Conservation (phyloP, 1,139 yeast genomes). For the Saccharomyces pastorianus region DNA sequence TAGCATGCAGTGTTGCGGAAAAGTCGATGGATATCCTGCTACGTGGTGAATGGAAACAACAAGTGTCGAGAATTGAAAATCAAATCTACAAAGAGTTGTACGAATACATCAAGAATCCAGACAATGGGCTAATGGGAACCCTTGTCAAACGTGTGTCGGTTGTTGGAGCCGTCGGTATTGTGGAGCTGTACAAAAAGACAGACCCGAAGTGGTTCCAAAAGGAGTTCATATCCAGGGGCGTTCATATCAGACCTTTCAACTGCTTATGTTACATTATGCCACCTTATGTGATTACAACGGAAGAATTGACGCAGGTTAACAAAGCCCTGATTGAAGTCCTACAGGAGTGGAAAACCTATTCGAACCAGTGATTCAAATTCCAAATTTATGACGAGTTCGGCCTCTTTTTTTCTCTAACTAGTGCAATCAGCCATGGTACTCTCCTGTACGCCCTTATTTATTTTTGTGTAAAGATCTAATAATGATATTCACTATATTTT, state of each 20-base stretch:
- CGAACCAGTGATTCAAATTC: neutral
- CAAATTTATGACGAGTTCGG: no score
- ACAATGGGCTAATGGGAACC: slow-evolving; percentile 12
- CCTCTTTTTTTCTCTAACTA: no score
- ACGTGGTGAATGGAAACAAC: slow-evolving; percentile 21
- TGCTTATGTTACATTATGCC: slow-evolving; percentile 28
- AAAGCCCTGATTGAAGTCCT: neutral
- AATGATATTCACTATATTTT: no score
- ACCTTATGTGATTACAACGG: slow-evolving; percentile 23
- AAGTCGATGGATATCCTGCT: slow-evolving; percentile 29
- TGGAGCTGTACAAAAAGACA: slow-evolving; percentile 22
- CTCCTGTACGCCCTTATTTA: no score
- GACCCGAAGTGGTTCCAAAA: slow-evolving; percentile 21
- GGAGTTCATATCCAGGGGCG: slow-evolving; percentile 19
- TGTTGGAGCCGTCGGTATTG: slow-evolving; percentile 30
- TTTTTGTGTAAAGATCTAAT: no score
- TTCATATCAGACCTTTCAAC: slow-evolving; percentile 28
- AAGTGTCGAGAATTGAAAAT: slow-evolving; percentile 21
- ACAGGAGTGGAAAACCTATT: neutral
- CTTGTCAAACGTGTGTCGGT: slow-evolving; percentile 25
- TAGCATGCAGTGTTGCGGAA: slow-evolving; percentile 32
- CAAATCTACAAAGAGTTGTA: slow-evolving; percentile 21
- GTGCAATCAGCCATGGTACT: no score
- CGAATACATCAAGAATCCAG: slow-evolving; percentile 6
- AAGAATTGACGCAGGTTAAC: slow-evolving; percentile 10